phyloP scores from a whole-genome alignment of 176 grass and related monocot genomes.

The Carex scoparia region DNA sequence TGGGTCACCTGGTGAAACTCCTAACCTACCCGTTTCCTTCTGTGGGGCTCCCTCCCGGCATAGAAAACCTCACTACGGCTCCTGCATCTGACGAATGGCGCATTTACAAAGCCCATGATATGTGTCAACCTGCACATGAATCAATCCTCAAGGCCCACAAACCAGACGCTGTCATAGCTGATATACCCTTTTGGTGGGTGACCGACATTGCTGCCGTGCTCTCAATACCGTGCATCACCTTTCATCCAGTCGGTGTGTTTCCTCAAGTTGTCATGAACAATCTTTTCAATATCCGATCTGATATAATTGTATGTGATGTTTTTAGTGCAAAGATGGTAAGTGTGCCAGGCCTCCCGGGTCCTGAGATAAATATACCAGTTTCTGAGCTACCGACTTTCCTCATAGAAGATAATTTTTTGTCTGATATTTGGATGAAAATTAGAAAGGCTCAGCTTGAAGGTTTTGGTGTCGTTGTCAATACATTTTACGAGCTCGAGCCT shows the following conservation, averaged over 20 bases:
- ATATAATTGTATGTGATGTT: constrained; percentile 25
- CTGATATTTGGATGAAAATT: constrained; percentile 35
- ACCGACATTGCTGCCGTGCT: constrained; percentile 45
- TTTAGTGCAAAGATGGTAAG: not conserved
- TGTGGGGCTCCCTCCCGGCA: constrained; percentile 39
- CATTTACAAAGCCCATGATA: constrained; percentile 45
- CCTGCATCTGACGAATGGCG: constrained; percentile 33
- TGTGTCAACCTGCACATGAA: constrained; percentile 35
- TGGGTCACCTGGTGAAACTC: constrained; percentile 25
- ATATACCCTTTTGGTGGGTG: constrained; percentile 51
- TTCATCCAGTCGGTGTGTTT: constrained; percentile 58
- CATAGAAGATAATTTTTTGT: constrained; percentile 40
- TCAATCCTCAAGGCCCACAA: constrained; percentile 47
- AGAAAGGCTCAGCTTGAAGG: constrained; percentile 45
- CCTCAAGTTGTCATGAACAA: constrained; percentile 56
- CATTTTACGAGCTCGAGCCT: constrained; percentile 48
- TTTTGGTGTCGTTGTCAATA: constrained; percentile 70
- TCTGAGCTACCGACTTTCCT: constrained; percentile 72
- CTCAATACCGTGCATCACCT: constrained; percentile 54
- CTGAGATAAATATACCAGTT: constrained; percentile 46
- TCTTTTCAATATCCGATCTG: constrained; percentile 30
- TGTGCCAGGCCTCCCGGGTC: constrained; percentile 47
- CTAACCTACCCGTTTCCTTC: constrained; percentile 53
- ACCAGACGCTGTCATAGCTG: constrained; percentile 56
- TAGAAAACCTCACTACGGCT: constrained; percentile 44